phyloP scores from a whole-genome alignment of 1,284 basidiomycete genomes.

The Ceratobasidium sp. region DNA sequence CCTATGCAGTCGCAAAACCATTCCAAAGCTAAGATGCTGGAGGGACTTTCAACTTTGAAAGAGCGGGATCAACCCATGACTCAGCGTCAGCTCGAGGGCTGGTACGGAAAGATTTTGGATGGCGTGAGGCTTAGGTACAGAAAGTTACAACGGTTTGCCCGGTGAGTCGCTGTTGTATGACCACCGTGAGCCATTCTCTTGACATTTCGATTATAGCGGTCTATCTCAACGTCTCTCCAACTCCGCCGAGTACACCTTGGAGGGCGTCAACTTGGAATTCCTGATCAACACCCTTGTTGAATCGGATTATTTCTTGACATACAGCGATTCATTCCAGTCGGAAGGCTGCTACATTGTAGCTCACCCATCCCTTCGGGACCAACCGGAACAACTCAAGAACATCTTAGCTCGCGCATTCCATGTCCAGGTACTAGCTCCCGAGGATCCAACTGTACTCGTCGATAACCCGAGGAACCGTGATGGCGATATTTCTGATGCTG shows the following conservation, averaged over 20 bases:
- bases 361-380: constrained; percentile 82
- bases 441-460: constrained; percentile 37
- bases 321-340: constrained; percentile 89
- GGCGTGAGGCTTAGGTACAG: constrained; percentile 92
- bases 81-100: constrained; percentile 78
- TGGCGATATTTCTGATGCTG: constrained; percentile 65
- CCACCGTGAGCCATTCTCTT: neutral
- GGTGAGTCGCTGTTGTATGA: constrained; percentile 62
- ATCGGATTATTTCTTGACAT: constrained; percentile 94
- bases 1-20: constrained; percentile 59
- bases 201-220: constrained; percentile 62
- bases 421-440: constrained; percentile 38
- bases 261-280: constrained; percentile 79
- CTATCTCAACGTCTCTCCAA: constrained; percentile 92
- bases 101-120: constrained; percentile 95
- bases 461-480: constrained; percentile 56
- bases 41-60: constrained; percentile 22
- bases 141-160: constrained; percentile 92
- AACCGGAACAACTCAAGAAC: constrained; percentile 82
- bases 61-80: constrained; percentile 67
- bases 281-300: constrained; percentile 86
- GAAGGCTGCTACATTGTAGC: constrained; percentile 96
- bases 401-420: constrained; percentile 89
- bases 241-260: constrained; percentile 92
- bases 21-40: constrained; percentile 25